Base-by-base conservation (phyloP, 2,329 filamentous ascomycete genomes). In the Nemania abortiva region DNA sequence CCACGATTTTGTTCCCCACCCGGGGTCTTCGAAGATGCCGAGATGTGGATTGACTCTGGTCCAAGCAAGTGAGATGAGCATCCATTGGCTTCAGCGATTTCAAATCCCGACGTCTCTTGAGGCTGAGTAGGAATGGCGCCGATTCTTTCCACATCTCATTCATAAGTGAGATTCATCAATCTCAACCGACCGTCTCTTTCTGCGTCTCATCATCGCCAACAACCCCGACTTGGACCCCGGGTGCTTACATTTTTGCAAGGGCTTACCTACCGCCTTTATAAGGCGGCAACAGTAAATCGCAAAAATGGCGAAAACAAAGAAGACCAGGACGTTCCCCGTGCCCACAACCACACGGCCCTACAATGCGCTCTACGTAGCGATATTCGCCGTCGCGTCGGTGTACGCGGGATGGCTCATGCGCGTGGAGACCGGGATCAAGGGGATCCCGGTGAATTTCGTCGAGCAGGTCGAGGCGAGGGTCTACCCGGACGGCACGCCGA, bases 371-470 rank as follows among this genome's bases (percentile, higher is more conserved):
- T 59, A 73, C 63, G 60, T 72, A 18, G 65, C 57, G 37, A 15
- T 71, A 20, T 68, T 74, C 24, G 72, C 57, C 53, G 11, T 63
- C 54, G 11, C 66, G 24, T 66, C 74, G 18, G 74, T 49, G 18
- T 6, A 53, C 27, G 66, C 37, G 34, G 39, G 56, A 1, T 77
- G 71, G 71, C 60, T 73, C 2, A 74, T 77, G 75, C 74, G 74
- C 63, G 66, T 77, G 29, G 73, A 75, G 56, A 64, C 72, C 5
- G 67, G 47, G 2, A 68, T 73, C 15, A 58, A 73, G 11, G 73
- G 66, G 53, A 69, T 77, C 20, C 75, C 75, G 0, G 49, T 61
- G 7, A 37, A 70, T 31, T 77, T 77, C 64, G 37, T 64, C 6
- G 10, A 70, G 54, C 68, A 70, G 15, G 61, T 76, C 56, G 71